A percentile compares a stretch with the other conserved stretches of the same genome.
Evolutionary conservation across 2,329 filamentous ascomycete genomes (phyloP).

Genomic region (Xylariaceae sp.): DNA sequence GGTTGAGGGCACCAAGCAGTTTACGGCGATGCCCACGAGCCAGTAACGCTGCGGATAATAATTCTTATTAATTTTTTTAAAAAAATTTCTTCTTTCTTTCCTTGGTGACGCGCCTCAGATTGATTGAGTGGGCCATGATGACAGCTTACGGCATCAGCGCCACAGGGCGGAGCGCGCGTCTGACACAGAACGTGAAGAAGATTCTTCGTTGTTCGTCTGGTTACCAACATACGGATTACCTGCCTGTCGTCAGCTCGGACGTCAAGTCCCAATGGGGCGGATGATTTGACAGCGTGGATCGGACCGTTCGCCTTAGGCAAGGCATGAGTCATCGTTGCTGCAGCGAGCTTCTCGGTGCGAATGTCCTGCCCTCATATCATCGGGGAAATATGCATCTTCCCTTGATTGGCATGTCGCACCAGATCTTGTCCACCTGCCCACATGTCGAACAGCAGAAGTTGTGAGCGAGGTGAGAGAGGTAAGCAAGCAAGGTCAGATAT

Average conservation of each 20-base stretch:
- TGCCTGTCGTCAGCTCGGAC: background rate
- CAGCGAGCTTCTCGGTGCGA: background rate
- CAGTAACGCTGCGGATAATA: background rate
- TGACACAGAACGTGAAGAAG: too few relatives aligned
- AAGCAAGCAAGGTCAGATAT: too few relatives aligned
- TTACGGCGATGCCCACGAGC: slow-evolving; percentile 5
- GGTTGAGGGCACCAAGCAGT: slow-evolving; percentile 2
- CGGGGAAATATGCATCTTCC: slow-evolving; percentile 4
- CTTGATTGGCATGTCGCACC: slow-evolving; percentile 6
- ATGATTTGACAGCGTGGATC: background rate
- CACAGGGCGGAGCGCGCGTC: too few relatives aligned
- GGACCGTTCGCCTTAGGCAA: background rate
- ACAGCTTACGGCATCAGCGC: too few relatives aligned
- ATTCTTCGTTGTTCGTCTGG: too few relatives aligned
- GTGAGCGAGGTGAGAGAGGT: too few relatives aligned
- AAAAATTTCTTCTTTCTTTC: too few relatives aligned
- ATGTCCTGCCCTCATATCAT: background rate
- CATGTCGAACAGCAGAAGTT: background rate
- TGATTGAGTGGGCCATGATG: too few relatives aligned
- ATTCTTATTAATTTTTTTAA: too few relatives aligned
- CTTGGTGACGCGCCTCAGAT: too few relatives aligned
- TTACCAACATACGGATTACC: too few relatives aligned
- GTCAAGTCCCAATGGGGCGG: background rate
- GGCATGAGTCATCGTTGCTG: background rate
- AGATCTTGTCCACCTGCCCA: background rate